These are phyloP conservation scores for Vigna mungo DNA, from an alignment of 306 rosid species.

Conservation along the genomic window DNA sequence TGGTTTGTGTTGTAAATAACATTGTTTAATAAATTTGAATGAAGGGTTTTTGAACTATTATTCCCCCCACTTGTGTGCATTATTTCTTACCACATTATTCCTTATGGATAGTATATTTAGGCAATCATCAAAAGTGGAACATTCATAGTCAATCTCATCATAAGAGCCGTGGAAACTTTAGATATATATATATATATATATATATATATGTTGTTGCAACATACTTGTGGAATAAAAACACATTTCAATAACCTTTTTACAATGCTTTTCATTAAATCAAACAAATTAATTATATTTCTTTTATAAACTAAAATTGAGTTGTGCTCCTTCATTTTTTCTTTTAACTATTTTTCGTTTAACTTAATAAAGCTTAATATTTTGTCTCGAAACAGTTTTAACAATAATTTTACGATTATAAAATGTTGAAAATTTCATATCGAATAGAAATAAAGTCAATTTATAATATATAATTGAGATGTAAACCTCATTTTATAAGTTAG, in stretches of 20 bases:
- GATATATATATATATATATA: no score
- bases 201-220: constrained; percentile 21
- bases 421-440: no score
- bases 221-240: not conserved
- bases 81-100: constrained; percentile 33
- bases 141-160: constrained; percentile 33
- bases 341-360: no score
- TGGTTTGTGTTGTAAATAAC: not conserved
- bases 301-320: not conserved
- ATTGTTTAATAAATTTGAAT: constrained; percentile 18
- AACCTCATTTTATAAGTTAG: no score
- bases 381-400: no score
- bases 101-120: constrained; percentile 17
- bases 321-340: no score
- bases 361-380: no score
- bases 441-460: no score
- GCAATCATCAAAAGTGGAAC: constrained; percentile 41
- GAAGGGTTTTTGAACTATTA: constrained; percentile 28
- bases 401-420: no score
- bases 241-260: not conserved
- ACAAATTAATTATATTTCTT: not conserved
- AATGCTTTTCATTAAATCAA: not conserved
- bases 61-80: not conserved
- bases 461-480: no score
- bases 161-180: constrained; percentile 23